These are phyloP conservation scores for Lycium ferocissimum DNA, from an alignment of 257 asterid species.

Conservation along the genomic window DNA sequence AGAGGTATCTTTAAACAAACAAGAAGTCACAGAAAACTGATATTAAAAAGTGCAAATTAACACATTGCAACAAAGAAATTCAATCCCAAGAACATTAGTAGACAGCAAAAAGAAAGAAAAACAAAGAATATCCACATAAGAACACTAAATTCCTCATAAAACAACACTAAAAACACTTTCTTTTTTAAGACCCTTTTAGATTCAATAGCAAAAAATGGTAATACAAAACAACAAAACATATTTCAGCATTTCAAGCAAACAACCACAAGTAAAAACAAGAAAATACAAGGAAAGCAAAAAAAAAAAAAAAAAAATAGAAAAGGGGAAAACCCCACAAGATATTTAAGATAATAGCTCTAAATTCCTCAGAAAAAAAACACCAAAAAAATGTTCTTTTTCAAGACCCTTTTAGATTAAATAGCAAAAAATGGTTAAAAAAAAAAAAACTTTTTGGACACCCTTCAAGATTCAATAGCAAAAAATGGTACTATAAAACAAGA, in stretches of 20 bases:
- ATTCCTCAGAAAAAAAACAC: conserved; percentile 29
- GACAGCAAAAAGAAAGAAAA: conserved; percentile 7
- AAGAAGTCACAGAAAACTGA: background rate
- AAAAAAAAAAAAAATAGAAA: no score
- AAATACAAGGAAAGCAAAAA: no score
- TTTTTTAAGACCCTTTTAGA: conserved; percentile 45
- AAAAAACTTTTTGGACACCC: background rate
- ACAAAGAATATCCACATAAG: conserved; percentile 32
- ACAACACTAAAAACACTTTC: conserved; percentile 17
- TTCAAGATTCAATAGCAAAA: conserved; percentile 50
- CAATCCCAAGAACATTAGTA: conserved; percentile 17
- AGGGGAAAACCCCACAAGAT: no score
- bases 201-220: conserved; percentile 40
- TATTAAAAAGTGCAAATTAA: background rate
- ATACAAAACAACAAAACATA: no score
- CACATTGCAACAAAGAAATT: conserved; percentile 27
- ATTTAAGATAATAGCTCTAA: background rate
- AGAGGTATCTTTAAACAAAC: background rate
- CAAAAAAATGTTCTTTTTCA: conserved; percentile 35
- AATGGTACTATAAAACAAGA: conserved; percentile 35
- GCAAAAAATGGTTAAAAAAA: conserved; percentile 14
- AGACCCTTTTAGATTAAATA: conserved; percentile 50
- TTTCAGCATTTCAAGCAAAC: no score
- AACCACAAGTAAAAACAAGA: no score
- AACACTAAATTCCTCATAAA: conserved; percentile 27